Conservation (phyloP, 192 early-diverging fungal species). For the Umbelopsis isabellina region DNA sequence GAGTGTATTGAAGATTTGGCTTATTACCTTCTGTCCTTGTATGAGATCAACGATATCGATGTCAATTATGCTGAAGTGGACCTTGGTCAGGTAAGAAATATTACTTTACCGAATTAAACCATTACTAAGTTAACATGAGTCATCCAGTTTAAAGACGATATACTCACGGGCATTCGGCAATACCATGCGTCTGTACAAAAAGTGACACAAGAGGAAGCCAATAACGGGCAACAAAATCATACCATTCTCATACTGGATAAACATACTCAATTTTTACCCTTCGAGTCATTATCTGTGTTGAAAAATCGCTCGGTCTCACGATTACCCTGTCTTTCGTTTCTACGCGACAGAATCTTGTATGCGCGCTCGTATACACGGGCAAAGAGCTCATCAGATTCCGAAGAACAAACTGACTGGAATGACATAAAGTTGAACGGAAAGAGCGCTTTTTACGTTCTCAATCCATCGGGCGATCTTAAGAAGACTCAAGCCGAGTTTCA, state of each 20-base stretch:
- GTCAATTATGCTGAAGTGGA: constrained; percentile 63
- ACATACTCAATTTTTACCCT: constrained; percentile 81
- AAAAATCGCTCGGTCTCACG: constrained; percentile 76
- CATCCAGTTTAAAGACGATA: constrained; percentile 30
- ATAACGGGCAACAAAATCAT: constrained; percentile 46
- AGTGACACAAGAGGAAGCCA: not conserved
- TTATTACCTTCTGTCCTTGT: constrained; percentile 69
- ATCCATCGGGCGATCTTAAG: constrained; percentile 86
- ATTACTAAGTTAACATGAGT: constrained; percentile 22
- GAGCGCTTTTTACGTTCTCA: constrained; percentile 82
- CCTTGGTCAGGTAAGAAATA: constrained; percentile 29
- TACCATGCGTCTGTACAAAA: constrained; percentile 25
- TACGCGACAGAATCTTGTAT: constrained; percentile 63
- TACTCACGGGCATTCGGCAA: constrained; percentile 5
- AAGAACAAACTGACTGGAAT: constrained; percentile 26
- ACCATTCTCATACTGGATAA: constrained; percentile 87
- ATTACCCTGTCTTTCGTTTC: constrained; percentile 74
- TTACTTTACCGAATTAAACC: too few relatives aligned
- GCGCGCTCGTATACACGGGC: not conserved
- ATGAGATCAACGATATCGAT: constrained; percentile 52
- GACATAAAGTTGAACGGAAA: constrained; percentile 48
- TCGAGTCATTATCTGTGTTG: constrained; percentile 84
- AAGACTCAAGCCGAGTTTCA: constrained; percentile 83
- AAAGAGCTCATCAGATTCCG: not conserved
- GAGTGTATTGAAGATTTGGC: constrained; percentile 71